Evolutionary conservation across 495 filamentous ascomycete genomes (phyloP).

Genomic region (Xylaria grammica): DNA sequence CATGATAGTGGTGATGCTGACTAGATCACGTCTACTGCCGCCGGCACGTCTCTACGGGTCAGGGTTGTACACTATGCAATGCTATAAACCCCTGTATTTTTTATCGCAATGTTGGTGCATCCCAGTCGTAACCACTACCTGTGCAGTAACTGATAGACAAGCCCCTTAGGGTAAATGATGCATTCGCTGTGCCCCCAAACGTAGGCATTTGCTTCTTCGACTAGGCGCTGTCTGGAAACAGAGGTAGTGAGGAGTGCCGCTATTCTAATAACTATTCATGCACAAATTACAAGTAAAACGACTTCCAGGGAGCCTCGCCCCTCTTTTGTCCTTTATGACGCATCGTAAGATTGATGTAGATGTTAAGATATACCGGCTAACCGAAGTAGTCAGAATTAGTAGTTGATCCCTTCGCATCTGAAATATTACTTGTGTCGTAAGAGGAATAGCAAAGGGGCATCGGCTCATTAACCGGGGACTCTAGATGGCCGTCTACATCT

Average conservation of each 20-base stretch:
- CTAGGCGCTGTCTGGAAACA: neutral
- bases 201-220: neutral
- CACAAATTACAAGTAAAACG: no score
- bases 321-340: no score
- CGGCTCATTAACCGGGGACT: neutral
- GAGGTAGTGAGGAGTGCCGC: neutral
- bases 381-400: no score
- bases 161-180: neutral
- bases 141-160: neutral
- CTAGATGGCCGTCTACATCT: neutral
- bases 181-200: neutral
- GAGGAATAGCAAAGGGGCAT: conserved; percentile 3
- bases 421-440: no score
- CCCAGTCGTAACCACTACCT: neutral
- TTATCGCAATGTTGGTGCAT: neutral
- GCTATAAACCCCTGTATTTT: neutral
- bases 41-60: neutral
- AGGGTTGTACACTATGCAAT: neutral
- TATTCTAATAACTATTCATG: no score
- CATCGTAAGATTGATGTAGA: no score
- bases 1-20: neutral
- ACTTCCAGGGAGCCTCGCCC: no score
- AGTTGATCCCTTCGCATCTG: neutral
- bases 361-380: no score
- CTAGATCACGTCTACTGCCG: neutral